Conservation (phyloP, 1,284 basidiomycete species). For the Veloporphyrellus conicus region DNA sequence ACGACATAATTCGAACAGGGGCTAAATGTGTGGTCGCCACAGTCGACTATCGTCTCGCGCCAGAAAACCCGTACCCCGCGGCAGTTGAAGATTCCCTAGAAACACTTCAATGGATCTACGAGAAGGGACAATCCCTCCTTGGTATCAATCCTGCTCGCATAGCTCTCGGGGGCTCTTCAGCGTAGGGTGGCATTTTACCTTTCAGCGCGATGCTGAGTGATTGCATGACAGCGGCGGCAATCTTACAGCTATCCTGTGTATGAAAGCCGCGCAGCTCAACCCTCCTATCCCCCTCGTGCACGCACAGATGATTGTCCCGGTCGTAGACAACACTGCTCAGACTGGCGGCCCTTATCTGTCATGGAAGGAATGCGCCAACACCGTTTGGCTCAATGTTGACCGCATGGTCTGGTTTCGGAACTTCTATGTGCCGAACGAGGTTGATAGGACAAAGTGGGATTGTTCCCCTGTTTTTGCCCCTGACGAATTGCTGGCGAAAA, state of each 20-base stretch:
- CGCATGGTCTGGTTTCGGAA: constrained; percentile 55
- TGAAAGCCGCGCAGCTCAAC: constrained; percentile 40
- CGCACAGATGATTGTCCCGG: constrained; percentile 47
- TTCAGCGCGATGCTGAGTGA: constrained; percentile 1
- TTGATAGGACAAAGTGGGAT: constrained; percentile 45
- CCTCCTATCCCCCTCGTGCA: constrained; percentile 44
- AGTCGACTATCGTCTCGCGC: constrained; percentile 58
- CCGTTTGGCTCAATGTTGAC: constrained; percentile 41
- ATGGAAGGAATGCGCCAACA: constrained; percentile 47
- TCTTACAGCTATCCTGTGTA: constrained; percentile 47
- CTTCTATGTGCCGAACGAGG: constrained; percentile 45
- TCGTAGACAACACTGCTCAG: constrained; percentile 32
- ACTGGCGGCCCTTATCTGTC: constrained; percentile 39
- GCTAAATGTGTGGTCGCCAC: constrained; percentile 45
- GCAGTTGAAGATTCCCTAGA: constrained; percentile 56
- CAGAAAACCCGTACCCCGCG: constrained; percentile 55
- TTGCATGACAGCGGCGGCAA: constrained; percentile 48
- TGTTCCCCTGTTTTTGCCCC: constrained; percentile 51
- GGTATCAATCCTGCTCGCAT: constrained; percentile 39
- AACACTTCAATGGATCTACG: constrained; percentile 47
- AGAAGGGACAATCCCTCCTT: constrained; percentile 38
- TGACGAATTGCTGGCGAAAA: constrained; percentile 40
- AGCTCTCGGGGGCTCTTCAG: constrained; percentile 54
- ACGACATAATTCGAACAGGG: constrained; percentile 13
- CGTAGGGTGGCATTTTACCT: constrained; percentile 30